phyloP scores from a whole-genome alignment of 345 rosid genomes.

The Hypericum androsaemum region DNA sequence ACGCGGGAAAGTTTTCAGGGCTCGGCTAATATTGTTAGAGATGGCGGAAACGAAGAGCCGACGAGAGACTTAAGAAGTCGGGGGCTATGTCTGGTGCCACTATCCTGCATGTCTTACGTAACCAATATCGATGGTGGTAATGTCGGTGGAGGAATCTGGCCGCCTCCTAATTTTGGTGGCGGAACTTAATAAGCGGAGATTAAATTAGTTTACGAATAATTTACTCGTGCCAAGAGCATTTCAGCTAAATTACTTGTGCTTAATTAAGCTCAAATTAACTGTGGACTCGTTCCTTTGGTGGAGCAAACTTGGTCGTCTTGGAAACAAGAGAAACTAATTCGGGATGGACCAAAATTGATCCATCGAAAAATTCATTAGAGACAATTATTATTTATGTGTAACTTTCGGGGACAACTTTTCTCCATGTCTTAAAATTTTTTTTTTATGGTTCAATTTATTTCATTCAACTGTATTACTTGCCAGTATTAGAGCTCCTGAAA shows the following conservation, averaged over 20 bases:
- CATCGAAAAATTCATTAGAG: background rate
- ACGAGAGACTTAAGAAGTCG: constrained; percentile 64
- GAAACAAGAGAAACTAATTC: background rate
- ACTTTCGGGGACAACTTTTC: too few species aligned
- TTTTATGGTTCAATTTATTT: too few species aligned
- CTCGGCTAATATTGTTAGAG: constrained; percentile 8
- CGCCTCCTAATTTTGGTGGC: constrained; percentile 18
- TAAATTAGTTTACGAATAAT: too few species aligned
- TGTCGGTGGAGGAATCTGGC: constrained; percentile 46
- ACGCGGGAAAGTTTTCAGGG: constrained; percentile 23
- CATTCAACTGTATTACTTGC: too few species aligned
- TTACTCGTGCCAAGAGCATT: too few species aligned
- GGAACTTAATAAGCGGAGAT: background rate
- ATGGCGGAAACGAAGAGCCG: constrained; percentile 32
- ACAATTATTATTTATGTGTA: background rate
- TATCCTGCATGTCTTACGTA: constrained; percentile 80
- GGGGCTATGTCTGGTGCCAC: constrained; percentile 87
- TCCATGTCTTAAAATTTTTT: too few species aligned
- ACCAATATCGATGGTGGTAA: constrained; percentile 32
- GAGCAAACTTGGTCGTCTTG: constrained; percentile 8
- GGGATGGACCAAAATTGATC: constrained; percentile 11
- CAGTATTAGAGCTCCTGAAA: too few species aligned
- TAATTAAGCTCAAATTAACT: too few species aligned
- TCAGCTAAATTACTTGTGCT: too few species aligned
- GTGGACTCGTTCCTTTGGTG: background rate